Evolutionary conservation across 306 rosid species (phyloP), one percentile per base, ranked within the genome.

Genomic region (Ceratonia siliqua): DNA sequence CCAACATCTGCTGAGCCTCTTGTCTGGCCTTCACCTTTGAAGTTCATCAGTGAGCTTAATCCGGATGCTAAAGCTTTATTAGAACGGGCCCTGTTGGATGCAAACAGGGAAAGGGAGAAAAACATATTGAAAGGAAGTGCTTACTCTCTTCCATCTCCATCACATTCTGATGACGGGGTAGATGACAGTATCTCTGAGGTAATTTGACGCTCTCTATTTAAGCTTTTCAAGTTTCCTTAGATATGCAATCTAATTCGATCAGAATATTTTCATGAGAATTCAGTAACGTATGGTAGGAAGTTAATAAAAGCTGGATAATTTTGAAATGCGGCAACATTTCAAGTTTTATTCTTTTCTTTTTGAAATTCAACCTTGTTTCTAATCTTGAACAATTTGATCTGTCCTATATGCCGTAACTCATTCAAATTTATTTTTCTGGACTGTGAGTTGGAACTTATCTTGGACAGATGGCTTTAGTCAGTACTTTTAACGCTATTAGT

Each of bases 21-120:
- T 45, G 99, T 94, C 48, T 94, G 99, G 99, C 99, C 97, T 14
- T 85, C 97, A 35, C 89, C 97, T n/a, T 87, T 94, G 87, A 94
- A 92, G 86, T 85, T 90, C 66, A 92, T 94, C 69, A 85, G 89
- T 53, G 99, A 92, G 82, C 99, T 94, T 61, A 85, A 92, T 63
- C 87, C 86, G 7, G 97, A 94, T 33, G 97, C 99, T 43, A 94
- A 92, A 74, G 82, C 79, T 36, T 76, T 94, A 70, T 73, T 94
- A 66, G 97, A 94, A 84, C 88, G 82, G 14, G 99, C 99, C 56
- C 73, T 94, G 79, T 86, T 87, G 96, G 92, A 87, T 55, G 95
- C 97, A 36, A 92, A 89, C 84, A 80, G 71, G 75, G 99, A 92
- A 88, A 90, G 93, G 79, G 99, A 92, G 89, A 92, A 81, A 79